Conservation (phyloP, 441 rosid species). For the Omphalea diandra region DNA sequence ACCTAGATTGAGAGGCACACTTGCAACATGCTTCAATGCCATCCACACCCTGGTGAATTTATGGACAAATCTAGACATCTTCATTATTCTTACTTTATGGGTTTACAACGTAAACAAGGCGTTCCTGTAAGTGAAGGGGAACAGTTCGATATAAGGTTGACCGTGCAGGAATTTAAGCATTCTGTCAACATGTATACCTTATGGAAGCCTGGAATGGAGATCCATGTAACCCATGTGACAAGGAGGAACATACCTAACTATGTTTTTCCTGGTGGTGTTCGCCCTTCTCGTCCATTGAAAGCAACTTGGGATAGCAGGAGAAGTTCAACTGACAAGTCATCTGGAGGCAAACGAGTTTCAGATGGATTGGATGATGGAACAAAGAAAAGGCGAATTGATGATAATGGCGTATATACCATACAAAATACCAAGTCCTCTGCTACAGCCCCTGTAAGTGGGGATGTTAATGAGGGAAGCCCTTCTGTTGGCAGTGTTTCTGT, state of each 20-base stretch:
- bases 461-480: slow-evolving; percentile 46
- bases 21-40: slow-evolving; percentile 83
- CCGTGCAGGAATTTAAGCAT: slow-evolving; percentile 83
- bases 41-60: slow-evolving; percentile 91
- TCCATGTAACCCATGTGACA: slow-evolving; percentile 66
- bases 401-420: slow-evolving; percentile 31
- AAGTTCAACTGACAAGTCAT: slow-evolving; percentile 31
- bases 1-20: slow-evolving; percentile 87
- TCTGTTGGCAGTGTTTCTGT: slow-evolving; percentile 39
- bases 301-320: slow-evolving; percentile 70
- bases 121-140: slow-evolving; percentile 71
- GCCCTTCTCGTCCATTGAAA: slow-evolving; percentile 68
- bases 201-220: slow-evolving; percentile 87
- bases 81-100: slow-evolving; percentile 86
- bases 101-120: slow-evolving; percentile 94
- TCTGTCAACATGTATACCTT: slow-evolving; percentile 56
- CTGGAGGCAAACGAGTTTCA: slow-evolving; percentile 51
- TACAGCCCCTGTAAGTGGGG: slow-evolving; percentile 35
- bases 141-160: slow-evolving; percentile 83
- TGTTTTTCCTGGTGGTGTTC: slow-evolving; percentile 85
- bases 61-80: slow-evolving; percentile 67
- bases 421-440: slow-evolving; percentile 32
- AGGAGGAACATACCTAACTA: slow-evolving; percentile 69
- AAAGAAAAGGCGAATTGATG: slow-evolving; percentile 69
- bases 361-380: slow-evolving; percentile 54